Base-by-base conservation (phyloP, 2,329 filamentous ascomycete species). In the Ceratocystis albifundus region DNA sequence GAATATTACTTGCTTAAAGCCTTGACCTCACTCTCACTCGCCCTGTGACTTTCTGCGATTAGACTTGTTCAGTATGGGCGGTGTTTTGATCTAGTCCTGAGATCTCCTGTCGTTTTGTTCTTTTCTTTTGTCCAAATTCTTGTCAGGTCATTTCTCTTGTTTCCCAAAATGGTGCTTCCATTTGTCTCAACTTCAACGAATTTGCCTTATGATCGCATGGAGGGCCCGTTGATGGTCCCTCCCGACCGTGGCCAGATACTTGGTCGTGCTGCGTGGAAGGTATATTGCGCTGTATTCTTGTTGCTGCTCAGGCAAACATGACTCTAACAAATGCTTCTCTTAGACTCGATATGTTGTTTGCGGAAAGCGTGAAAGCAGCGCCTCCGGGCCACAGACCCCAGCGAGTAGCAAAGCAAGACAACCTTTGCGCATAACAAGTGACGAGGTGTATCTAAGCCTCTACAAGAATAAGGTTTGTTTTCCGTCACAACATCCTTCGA, bases 61-160 rank as follows among this genome's bases (percentile, higher is more conserved):
- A 28, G 20, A 25, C 28, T 59, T 59, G 55, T 59, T 59, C 55
- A 59, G 3, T 59, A 59, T 59, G 55, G 81, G 82, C 65, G 86
- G 83, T 73, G 87, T 97, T 70, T 86, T 88, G 76, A 91, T 97
- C 88, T 96, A 79, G 79, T 88, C 78, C 61, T 50, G 22, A 55
- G 53, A 44, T 44, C 15, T 61, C 20, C 8, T 17, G 22, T 48
- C 57, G 36, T 59, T 44, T 53, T 3, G 15, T 63, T 63, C 32
- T 25, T 36, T 30, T 25, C 32, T 46, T 10, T 28, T 8, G 48
- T 32, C 20, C 45, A 30, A 15, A 17, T 32, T 50, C 25, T 6
- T 59, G 55, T 36, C 30, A 20, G 1, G 30, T 17, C 25, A 32
- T 59, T 36, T 30, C 55, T 32, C 25, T 41, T 12, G 41, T 20